Percentiles rank a stretch among this genome's conserved stretches.
phyloP scores from a whole-genome alignment of 2,329 filamentous ascomycete genomes.

The Aspergillus jensenii region DNA sequence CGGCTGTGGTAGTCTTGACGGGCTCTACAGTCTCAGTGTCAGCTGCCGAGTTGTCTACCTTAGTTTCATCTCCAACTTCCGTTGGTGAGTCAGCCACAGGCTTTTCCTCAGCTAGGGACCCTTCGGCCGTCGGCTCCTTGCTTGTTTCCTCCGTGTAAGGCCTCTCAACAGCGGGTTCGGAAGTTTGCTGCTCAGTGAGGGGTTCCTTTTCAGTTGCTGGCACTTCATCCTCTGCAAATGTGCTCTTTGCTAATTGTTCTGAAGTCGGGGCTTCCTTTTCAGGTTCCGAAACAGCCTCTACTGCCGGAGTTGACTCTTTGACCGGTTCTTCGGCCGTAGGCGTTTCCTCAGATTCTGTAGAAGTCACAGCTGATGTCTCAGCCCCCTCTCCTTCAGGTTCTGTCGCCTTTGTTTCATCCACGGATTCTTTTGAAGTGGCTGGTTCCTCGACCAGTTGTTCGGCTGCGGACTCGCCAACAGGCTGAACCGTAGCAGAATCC shows the following conservation, averaged over 20 bases:
- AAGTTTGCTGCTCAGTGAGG: neutral
- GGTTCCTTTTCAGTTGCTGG: neutral
- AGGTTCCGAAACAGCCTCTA: neutral
- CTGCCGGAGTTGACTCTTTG: neutral
- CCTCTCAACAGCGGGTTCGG: neutral
- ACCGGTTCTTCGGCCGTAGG: neutral
- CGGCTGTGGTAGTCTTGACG: neutral
- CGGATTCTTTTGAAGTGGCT: neutral
- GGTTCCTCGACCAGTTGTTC: neutral
- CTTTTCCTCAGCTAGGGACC: neutral
- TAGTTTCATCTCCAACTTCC: neutral
- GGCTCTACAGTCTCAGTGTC: neutral
- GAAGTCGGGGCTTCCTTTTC: neutral
- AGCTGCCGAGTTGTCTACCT: neutral
- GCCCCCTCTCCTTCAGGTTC: neutral
- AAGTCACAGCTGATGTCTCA: neutral
- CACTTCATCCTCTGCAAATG: neutral
- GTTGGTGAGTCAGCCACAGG: neutral
- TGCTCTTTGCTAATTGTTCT: neutral
- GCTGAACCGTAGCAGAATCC: neutral
- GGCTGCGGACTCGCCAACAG: neutral
- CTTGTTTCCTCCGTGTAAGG: neutral
- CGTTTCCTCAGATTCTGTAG: neutral
- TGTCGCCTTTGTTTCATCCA: neutral
- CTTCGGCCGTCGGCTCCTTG: neutral